A percentile compares a stretch with the other conserved stretches of the same genome.
These are phyloP conservation scores for Trichophyton rubrum DNA, from an alignment of 2,329 filamentous ascomycete species.

Conservation along the genomic window DNA sequence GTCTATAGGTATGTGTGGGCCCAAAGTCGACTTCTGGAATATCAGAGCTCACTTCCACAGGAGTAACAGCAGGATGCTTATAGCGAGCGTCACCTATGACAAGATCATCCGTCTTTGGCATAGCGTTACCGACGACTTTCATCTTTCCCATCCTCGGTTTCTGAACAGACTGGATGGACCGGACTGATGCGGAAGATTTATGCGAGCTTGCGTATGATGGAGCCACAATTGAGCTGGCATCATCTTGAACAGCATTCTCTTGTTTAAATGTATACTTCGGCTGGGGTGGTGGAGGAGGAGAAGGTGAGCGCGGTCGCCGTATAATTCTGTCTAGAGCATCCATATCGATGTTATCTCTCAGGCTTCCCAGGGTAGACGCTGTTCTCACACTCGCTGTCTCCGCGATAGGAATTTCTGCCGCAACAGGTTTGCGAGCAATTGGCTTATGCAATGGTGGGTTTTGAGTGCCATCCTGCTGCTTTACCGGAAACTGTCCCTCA, in stretches of 20 bases:
- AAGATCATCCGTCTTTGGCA: slow-evolving; percentile 32
- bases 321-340: slow-evolving; percentile 40
- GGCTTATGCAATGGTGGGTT: slow-evolving; percentile 31
- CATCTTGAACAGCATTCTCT: slow-evolving; percentile 38
- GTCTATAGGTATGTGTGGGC: slow-evolving; percentile 59
- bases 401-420: slow-evolving; percentile 15
- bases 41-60: slow-evolving; percentile 33
- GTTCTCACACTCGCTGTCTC: slow-evolving; percentile 18
- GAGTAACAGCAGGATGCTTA: slow-evolving; percentile 23
- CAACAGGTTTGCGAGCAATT: slow-evolving; percentile 36
- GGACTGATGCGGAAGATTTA: slow-evolving; percentile 38
- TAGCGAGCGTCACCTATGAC: slow-evolving; percentile 39
- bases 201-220: slow-evolving; percentile 68
- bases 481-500: not conserved
- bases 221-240: slow-evolving; percentile 50
- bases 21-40: slow-evolving; percentile 77
- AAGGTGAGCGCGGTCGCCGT: slow-evolving; percentile 13
- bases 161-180: slow-evolving; percentile 30
- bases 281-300: slow-evolving; percentile 2
- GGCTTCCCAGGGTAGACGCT: slow-evolving; percentile 30
- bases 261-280: slow-evolving; percentile 3
- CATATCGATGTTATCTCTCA: slow-evolving; percentile 34
- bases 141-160: slow-evolving; percentile 66
- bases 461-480: slow-evolving; percentile 24
- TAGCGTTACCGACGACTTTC: slow-evolving; percentile 56